Evolutionary conservation across 495 filamentous ascomycete species (phyloP).

Genomic region (Hypoxylon rickii): DNA sequence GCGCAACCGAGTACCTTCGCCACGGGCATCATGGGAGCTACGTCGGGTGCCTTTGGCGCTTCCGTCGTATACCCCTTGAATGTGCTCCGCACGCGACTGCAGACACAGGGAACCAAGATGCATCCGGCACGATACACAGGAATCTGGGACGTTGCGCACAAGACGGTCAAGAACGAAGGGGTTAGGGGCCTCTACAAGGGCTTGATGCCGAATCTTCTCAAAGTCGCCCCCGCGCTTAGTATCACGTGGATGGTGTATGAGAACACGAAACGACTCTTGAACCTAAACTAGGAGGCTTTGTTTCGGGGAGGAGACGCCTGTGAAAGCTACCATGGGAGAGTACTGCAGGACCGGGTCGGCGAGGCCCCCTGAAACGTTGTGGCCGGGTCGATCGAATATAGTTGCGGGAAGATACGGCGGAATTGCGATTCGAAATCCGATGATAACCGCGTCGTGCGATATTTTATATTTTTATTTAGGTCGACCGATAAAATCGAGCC

Average conservation of each 20-base stretch:
- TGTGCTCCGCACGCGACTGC: slow-evolving; percentile 87
- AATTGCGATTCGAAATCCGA: too few species aligned
- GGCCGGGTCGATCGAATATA: too few species aligned
- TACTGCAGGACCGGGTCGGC: not conserved
- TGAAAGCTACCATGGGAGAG: too few species aligned
- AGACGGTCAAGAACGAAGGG: slow-evolving; percentile 83
- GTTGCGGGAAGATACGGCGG: too few species aligned
- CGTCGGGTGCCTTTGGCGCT: slow-evolving; percentile 92
- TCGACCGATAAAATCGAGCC: too few species aligned
- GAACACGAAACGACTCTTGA: slow-evolving; percentile 81
- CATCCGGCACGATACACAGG: slow-evolving; percentile 91
- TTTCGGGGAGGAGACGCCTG: too few species aligned
- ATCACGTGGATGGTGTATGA: slow-evolving; percentile 99
- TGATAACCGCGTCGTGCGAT: too few species aligned
- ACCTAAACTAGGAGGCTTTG: slow-evolving; percentile 62
- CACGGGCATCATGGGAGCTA: slow-evolving; percentile 82
- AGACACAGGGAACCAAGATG: slow-evolving; percentile 90
- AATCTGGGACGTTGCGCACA: slow-evolving; percentile 81
- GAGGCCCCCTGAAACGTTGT: not conserved
- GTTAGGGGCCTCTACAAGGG: slow-evolving; percentile 90
- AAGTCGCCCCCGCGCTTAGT: slow-evolving; percentile 94
- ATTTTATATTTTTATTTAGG: too few species aligned
- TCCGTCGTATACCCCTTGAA: slow-evolving; percentile 94
- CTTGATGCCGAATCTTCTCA: slow-evolving; percentile 91
- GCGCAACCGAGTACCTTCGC: slow-evolving; percentile 73